Evolutionary conservation across 805 yeast species (phyloP).

Genomic region (Starmerella davenportii): DNA sequence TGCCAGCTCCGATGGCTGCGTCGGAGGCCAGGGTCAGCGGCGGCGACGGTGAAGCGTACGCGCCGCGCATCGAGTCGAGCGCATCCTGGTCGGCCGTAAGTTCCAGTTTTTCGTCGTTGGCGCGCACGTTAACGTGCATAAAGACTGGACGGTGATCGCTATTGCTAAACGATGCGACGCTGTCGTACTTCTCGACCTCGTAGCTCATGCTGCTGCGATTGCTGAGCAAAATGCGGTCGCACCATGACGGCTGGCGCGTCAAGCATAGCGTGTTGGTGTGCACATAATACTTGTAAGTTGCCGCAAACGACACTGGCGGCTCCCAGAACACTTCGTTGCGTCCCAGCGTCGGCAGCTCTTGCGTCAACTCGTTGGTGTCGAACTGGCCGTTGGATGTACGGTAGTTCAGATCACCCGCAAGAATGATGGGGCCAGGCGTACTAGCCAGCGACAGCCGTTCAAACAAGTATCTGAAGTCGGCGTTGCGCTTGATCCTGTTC

Average conservation of each 20-base stretch:
- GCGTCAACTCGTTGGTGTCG: constrained; percentile 34
- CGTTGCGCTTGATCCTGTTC: constrained; percentile 33
- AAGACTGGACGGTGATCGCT: constrained; percentile 76
- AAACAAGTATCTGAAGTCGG: constrained; percentile 33
- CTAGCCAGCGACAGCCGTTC: constrained; percentile 43
- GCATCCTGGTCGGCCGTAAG: background rate
- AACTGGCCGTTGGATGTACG: constrained; percentile 30
- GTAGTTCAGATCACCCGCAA: constrained; percentile 78
- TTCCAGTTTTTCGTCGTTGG: background rate
- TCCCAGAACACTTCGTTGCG: constrained; percentile 45
- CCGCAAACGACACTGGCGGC: constrained; percentile 45
- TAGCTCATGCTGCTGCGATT: constrained; percentile 27
- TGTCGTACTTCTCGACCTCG: constrained; percentile 34
- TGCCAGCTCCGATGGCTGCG: background rate
- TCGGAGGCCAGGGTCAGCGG: background rate
- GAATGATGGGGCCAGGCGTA: constrained; percentile 39
- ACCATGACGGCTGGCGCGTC: constrained; percentile 71
- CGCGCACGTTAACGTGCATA: constrained; percentile 18
- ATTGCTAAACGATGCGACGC: constrained; percentile 6
- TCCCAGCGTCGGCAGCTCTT: constrained; percentile 25
- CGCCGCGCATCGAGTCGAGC: background rate
- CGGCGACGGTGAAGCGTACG: background rate
- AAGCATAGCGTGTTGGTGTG: constrained; percentile 34
- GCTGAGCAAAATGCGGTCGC: constrained; percentile 61
- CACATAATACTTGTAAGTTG: constrained; percentile 54